phyloP scores from a whole-genome alignment of 1,284 basidiomycete species.

The Ganoderma leucocontextum region DNA sequence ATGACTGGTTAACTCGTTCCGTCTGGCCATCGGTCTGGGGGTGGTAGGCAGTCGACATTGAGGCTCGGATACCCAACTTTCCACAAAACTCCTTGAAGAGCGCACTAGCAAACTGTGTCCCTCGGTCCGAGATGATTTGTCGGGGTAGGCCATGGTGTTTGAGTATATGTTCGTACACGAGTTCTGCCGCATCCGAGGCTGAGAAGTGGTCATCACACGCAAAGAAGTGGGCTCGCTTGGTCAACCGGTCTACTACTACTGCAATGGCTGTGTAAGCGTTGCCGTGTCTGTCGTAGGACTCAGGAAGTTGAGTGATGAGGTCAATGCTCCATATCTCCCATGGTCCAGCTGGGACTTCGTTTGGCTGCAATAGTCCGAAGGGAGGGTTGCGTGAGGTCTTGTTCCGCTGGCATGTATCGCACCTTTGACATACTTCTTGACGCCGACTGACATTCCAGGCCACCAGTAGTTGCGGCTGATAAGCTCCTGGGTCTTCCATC shows the following conservation, averaged over 20 bases:
- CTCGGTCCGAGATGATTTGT: slow-evolving; percentile 46
- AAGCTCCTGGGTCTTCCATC: too few species aligned
- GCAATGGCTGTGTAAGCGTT: not conserved
- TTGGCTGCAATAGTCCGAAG: too few species aligned
- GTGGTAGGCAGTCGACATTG: slow-evolving; percentile 38
- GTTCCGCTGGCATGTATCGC: too few species aligned
- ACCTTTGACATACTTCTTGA: too few species aligned
- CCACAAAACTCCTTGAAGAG: slow-evolving; percentile 16
- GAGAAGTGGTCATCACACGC: not conserved
- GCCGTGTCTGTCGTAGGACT: not conserved
- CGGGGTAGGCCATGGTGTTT: slow-evolving; percentile 37
- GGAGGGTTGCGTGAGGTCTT: too few species aligned
- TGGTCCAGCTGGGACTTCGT: too few species aligned
- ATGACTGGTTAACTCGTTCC: slow-evolving; percentile 41
- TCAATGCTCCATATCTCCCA: not conserved
- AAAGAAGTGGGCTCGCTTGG: not conserved
- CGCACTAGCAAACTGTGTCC: slow-evolving; percentile 44
- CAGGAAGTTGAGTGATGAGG: not conserved
- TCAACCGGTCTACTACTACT: not conserved
- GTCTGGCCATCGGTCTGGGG: slow-evolving; percentile 44
- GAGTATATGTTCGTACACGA: slow-evolving; percentile 1
- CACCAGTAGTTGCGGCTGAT: slow-evolving; percentile 15
- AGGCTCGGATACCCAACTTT: slow-evolving; percentile 18
- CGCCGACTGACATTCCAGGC: too few species aligned
- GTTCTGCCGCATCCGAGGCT: not conserved